These are phyloP conservation scores for Naematelia aurantialba DNA, from an alignment of 768 basidiomycete species.

Conservation along the genomic window DNA sequence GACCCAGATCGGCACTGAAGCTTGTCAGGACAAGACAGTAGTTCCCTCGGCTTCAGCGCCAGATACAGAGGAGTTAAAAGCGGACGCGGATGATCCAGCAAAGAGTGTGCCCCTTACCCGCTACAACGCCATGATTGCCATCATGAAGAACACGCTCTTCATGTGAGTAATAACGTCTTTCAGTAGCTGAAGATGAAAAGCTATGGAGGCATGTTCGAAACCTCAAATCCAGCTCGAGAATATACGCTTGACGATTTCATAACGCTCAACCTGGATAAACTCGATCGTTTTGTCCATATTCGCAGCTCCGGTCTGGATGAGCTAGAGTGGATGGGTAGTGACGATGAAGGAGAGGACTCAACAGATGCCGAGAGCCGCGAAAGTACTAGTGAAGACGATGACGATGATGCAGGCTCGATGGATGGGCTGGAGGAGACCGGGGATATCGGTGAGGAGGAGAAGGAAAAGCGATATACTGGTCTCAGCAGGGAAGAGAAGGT, in stretches of 20 bases:
- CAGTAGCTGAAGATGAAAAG: constrained; percentile 43
- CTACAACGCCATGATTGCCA: constrained; percentile 85
- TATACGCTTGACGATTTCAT: constrained; percentile 89
- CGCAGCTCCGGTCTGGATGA: constrained; percentile 65
- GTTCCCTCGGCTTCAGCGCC: background rate
- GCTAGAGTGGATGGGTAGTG: constrained; percentile 54
- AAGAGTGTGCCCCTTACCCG: constrained; percentile 61
- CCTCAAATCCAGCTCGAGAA: constrained; percentile 62
- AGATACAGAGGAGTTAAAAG: constrained; percentile 34
- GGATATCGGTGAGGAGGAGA: constrained; percentile 30
- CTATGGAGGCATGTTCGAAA: constrained; percentile 85
- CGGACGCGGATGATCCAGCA: constrained; percentile 26
- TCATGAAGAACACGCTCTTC: constrained; percentile 77
- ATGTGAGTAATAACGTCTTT: constrained; percentile 57
- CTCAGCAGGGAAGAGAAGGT: constrained; percentile 31
- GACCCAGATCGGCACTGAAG: too few relatives aligned
- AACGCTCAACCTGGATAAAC: constrained; percentile 72
- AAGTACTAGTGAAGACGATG: constrained; percentile 29
- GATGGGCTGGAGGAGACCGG: constrained; percentile 36
- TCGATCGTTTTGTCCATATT: constrained; percentile 72
- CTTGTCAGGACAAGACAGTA: too few relatives aligned
- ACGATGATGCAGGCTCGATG: constrained; percentile 11
- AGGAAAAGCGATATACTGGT: constrained; percentile 8
- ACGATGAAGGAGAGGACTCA: constrained; percentile 52
- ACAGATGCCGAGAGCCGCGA: constrained; percentile 35